Evolutionary conservation across 495 filamentous ascomycete species (phyloP), one percentile per base, ranked within the genome.

Genomic region (Penicillium bialowiezense): DNA sequence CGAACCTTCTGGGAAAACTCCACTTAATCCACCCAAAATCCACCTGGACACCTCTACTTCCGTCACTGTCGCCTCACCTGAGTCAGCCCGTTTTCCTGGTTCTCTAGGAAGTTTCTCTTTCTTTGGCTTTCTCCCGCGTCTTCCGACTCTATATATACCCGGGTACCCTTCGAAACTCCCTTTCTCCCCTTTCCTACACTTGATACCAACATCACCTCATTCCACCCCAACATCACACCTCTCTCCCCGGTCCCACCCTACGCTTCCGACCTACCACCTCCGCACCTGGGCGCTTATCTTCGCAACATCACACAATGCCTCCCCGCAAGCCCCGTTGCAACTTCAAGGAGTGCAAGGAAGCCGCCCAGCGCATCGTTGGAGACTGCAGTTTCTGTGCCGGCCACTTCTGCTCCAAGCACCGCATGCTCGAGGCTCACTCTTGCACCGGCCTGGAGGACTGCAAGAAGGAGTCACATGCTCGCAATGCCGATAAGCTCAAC

Each of bases 381-480:
- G 93, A 97, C 71, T 98, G 93, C 75, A 86, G 82, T 44, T 97
- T 97, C 72, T 98, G 93, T 76, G 73, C 83, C 41, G 91, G 91
- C 13, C 87, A 93, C 67, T 97, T 87, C 75, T 98, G 93, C 73
- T 89, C 86, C 43, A 91, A 89, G 74, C 93, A 98, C 73, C 78
- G 93, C 13, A 81, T 97, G 69, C 68, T 97, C 39, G 93, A 98
- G 71, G 86, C 89, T 51, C 93, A 98, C 73, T 86, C 88, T 64
- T 98, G 93, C 72, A 81, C 77, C 49, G 91, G 91, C n/a, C 74
- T 98, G 51, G 95, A 97, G 72, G 86, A 96, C 71, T 96, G 91
- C 80, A 97, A 96, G 81, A 90, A 93, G 76, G 90, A 95, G 67
- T 87, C 85, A 14, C 88, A 95, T 69, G 90, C 92, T 64, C 82